These are phyloP conservation scores for Aspergillus candidus DNA, from an alignment of 2,329 filamentous ascomycete species.

Conservation along the genomic window DNA sequence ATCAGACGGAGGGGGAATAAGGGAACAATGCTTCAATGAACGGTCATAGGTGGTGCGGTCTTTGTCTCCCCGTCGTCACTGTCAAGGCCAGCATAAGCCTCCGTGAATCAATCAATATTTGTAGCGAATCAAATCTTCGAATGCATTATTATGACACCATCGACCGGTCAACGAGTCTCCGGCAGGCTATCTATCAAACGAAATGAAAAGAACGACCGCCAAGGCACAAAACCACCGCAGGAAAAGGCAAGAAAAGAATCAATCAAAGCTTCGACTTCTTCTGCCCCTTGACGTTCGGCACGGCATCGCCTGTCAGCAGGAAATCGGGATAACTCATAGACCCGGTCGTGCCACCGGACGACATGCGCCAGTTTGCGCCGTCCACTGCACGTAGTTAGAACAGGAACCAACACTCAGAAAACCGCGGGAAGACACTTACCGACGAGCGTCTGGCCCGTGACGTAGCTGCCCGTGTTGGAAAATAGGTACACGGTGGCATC, in stretches of 20 bases:
- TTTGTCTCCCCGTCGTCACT: too few species aligned
- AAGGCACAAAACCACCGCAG: background rate
- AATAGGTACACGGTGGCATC: constrained; percentile 90
- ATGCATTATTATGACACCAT: too few species aligned
- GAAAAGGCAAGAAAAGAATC: background rate
- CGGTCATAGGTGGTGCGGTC: too few species aligned
- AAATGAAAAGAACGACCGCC: background rate
- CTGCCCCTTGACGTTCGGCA: constrained; percentile 54
- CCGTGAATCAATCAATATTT: too few species aligned
- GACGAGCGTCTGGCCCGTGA: constrained; percentile 76
- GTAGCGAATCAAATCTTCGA: too few species aligned
- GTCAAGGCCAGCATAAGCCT: too few species aligned
- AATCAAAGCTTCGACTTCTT: constrained; percentile 51
- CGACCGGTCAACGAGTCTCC: too few species aligned
- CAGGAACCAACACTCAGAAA: background rate
- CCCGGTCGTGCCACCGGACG: constrained; percentile 22
- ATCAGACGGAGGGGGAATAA: too few species aligned
- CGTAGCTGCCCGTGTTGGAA: constrained; percentile 75
- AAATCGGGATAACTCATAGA: constrained; percentile 54
- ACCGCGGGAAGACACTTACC: constrained; percentile 28
- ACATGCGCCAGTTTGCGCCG: constrained; percentile 37
- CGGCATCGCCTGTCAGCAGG: constrained; percentile 47
- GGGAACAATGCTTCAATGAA: too few species aligned
- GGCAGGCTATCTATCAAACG: too few species aligned
- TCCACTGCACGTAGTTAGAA: constrained; percentile 27